Percentiles rank a stretch among this genome's conserved stretches.
Evolutionary conservation across 371 early-diverging fungal species (phyloP).

Genomic region (Basidiobolus meristosporus): DNA sequence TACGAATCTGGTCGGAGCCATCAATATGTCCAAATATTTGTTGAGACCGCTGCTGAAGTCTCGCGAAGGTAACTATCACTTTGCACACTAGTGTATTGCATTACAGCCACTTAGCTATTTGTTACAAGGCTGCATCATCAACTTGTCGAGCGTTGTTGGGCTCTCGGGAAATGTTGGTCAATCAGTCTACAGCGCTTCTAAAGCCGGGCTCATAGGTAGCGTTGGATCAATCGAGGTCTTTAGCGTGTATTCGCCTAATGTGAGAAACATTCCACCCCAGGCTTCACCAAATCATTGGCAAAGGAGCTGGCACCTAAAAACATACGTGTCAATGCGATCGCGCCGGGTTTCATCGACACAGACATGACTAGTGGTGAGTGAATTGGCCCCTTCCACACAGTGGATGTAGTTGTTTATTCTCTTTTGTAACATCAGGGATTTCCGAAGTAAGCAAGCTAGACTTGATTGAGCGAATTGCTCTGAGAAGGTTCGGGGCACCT

Average conservation of each 20-base stretch:
- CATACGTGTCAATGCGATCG: constrained; percentile 62
- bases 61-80: constrained; percentile 18
- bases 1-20: constrained; percentile 55
- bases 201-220: constrained; percentile 67
- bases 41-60: constrained; percentile 30
- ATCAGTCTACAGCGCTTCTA: constrained; percentile 60
- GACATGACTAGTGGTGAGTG: constrained; percentile 50
- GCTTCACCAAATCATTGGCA: constrained; percentile 64
- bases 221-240: background rate
- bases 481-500: constrained; percentile 32
- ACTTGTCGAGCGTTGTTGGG: constrained; percentile 66
- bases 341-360: constrained; percentile 79
- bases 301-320: constrained; percentile 54
- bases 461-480: constrained; percentile 21
- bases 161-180: constrained; percentile 60
- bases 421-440: background rate
- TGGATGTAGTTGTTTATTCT: too few species aligned
- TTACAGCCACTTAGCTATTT: background rate
- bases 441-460: constrained; percentile 11
- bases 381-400: background rate
- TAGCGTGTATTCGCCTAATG: background rate
- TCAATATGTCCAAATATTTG: constrained; percentile 31
- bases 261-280: constrained; percentile 6
- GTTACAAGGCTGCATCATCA: constrained; percentile 50
- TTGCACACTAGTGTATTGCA: background rate